phyloP scores from a whole-genome alignment of 495 filamentous ascomycete species.

The Cercophora newfieldiana region DNA sequence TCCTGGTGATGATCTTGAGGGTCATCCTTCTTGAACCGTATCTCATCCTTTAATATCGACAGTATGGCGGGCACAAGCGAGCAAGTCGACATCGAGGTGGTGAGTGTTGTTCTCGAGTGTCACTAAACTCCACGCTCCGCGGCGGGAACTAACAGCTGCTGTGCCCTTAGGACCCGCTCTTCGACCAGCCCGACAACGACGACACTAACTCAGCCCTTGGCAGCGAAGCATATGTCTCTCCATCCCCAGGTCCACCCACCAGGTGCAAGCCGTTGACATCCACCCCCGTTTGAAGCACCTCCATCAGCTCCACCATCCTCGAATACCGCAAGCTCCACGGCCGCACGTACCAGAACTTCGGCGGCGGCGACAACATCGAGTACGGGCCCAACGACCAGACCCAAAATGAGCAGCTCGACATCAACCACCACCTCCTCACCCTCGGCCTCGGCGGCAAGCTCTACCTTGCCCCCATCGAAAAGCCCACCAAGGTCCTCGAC shows the following conservation, averaged over 20 bases:
- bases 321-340: conserved; percentile 35
- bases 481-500: conserved; percentile 56
- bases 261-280: not conserved
- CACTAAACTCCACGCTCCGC: not conserved
- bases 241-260: no score
- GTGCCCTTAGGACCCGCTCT: not conserved
- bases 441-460: conserved; percentile 38
- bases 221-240: not conserved
- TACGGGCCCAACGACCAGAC: conserved; percentile 18
- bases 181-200: not conserved
- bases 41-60: not conserved
- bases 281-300: conserved; percentile 21
- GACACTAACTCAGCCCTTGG: not conserved
- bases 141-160: not conserved
- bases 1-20: not conserved
- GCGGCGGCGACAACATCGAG: not conserved
- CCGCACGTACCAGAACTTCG: conserved; percentile 29
- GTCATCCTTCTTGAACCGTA: not conserved
- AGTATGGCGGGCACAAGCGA: not conserved
- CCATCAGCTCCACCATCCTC: conserved; percentile 33
- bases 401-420: not conserved
- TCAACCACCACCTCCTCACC: conserved; percentile 4
- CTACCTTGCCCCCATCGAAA: conserved; percentile 51
- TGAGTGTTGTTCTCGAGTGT: not conserved
- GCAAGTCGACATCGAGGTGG: not conserved